These are phyloP conservation scores for Candida taoyuanica DNA, from an alignment of 805 yeast species.

Conservation along the genomic window DNA sequence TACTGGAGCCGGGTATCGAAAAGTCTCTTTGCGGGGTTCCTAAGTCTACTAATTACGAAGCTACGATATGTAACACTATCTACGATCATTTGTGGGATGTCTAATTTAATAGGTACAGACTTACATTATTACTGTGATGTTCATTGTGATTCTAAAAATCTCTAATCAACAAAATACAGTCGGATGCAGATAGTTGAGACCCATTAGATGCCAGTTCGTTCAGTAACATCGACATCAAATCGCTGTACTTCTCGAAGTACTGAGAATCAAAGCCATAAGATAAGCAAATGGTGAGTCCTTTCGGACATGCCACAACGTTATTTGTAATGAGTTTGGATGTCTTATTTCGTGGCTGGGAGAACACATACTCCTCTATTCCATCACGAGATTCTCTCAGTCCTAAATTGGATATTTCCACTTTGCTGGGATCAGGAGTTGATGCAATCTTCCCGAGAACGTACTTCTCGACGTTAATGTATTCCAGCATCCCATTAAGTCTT, in stretches of 20 bases:
- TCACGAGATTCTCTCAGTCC: conserved; percentile 2
- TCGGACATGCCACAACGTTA: conserved; percentile 1
- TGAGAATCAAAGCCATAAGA: neutral
- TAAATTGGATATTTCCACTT: conserved; percentile 12
- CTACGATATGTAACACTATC: too few relatives aligned
- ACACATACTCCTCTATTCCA: conserved; percentile 5
- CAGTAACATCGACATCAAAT: neutral
- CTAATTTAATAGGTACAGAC: too few relatives aligned
- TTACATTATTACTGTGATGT: neutral
- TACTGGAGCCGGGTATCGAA: too few relatives aligned
- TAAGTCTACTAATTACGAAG: too few relatives aligned
- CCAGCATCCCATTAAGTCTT: conserved; percentile 7
- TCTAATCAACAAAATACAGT: neutral
- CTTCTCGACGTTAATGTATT: conserved; percentile 3
- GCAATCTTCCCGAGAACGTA: neutral
- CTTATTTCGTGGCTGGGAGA: conserved; percentile 10
- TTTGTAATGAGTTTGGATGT: neutral
- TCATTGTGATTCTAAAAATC: neutral
- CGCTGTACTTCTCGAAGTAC: conserved; percentile 8
- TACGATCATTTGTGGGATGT: too few relatives aligned
- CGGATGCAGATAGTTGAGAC: neutral
- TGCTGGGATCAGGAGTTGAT: neutral
- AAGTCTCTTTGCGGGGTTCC: too few relatives aligned
- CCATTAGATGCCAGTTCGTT: neutral
- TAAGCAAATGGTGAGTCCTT: conserved; percentile 1